A percentile compares a stretch with the other conserved stretches of the same genome.
phyloP scores from a whole-genome alignment of 495 filamentous ascomycete species.

The Penicillium crystallinum region DNA sequence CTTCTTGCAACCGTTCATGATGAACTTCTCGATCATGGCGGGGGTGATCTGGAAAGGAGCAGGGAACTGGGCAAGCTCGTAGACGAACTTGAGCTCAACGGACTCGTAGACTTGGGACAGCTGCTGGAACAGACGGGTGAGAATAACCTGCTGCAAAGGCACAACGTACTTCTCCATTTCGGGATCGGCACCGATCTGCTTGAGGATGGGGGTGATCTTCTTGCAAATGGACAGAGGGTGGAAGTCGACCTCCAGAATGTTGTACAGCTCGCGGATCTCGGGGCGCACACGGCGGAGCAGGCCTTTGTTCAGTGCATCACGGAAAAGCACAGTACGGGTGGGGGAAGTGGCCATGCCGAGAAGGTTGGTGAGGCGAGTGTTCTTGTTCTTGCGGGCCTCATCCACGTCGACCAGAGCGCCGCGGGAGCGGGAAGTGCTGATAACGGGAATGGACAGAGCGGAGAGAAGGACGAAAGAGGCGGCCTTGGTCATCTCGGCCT shows the following conservation, averaged over 20 bases:
- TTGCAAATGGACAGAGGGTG: constrained; percentile 97
- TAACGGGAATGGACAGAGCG: constrained; percentile 93
- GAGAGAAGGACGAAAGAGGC: constrained; percentile 96
- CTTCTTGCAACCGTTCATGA: constrained; percentile 99
- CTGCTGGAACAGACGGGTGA: constrained; percentile 97
- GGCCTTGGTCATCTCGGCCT: constrained; percentile 79
- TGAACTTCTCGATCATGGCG: constrained; percentile 97
- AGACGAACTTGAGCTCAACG: constrained; percentile 89
- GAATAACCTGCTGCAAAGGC: constrained; percentile 95
- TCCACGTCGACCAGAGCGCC: constrained; percentile 95
- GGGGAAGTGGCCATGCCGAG: constrained; percentile 87
- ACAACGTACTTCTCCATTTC: constrained; percentile 96
- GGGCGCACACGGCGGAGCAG: constrained; percentile 84
- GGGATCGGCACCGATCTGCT: constrained; percentile 86
- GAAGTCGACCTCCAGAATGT: constrained; percentile 98
- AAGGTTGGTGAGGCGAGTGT: constrained; percentile 90
- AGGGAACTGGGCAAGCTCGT: constrained; percentile 91
- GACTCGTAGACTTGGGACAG: constrained; percentile 98
- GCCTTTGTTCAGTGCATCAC: constrained; percentile 90
- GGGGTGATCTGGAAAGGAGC: constrained; percentile 92
- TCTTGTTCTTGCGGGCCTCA: constrained; percentile 97
- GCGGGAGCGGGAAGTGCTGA: constrained; percentile 93
- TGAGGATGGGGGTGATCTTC: constrained; percentile 95
- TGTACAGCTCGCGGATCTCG: constrained; percentile 94
- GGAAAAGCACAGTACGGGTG: constrained; percentile 86